These are phyloP conservation scores for Calonectria pauciramosa DNA, from an alignment of 2,329 filamentous ascomycete species.

Conservation along the genomic window DNA sequence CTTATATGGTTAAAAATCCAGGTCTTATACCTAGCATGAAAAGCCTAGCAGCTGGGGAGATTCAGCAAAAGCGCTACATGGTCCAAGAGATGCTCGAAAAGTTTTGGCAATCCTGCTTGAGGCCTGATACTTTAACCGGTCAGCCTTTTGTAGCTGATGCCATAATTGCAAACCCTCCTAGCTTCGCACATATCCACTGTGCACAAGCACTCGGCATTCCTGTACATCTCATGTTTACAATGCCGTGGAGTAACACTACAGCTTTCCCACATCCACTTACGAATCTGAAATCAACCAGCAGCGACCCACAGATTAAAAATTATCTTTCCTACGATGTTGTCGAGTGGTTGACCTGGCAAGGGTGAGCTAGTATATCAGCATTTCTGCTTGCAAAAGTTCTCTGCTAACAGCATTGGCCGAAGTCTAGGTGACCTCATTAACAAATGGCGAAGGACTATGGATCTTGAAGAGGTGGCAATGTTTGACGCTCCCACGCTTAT, in stretches of 20 bases:
- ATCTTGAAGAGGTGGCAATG: conserved; percentile 34
- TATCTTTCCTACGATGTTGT: conserved; percentile 12
- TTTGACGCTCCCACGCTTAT: background rate
- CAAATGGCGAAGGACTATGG: conserved; percentile 64
- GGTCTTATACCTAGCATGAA: conserved; percentile 80
- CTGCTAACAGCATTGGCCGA: too few species aligned
- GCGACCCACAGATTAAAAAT: too few species aligned
- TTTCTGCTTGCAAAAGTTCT: too few species aligned
- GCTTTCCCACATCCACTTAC: conserved; percentile 7
- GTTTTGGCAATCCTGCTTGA: background rate
- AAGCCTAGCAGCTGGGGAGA: background rate
- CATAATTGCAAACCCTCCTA: conserved; percentile 28
- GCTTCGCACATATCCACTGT: conserved; percentile 31
- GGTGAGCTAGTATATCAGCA: too few species aligned
- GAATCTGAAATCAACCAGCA: too few species aligned
- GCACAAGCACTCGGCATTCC: conserved; percentile 25
- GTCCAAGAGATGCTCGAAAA: background rate
- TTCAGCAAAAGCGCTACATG: background rate
- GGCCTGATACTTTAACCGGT: background rate
- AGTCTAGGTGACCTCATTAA: conserved; percentile 95
- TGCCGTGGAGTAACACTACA: background rate
- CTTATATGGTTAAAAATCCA: conserved; percentile 84
- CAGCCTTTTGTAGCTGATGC: conserved; percentile 19
- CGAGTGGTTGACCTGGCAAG: conserved; percentile 19
- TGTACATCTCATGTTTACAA: conserved; percentile 32